Conservation (phyloP, 257 asterid species). For the Solanum chiquidenum region DNA sequence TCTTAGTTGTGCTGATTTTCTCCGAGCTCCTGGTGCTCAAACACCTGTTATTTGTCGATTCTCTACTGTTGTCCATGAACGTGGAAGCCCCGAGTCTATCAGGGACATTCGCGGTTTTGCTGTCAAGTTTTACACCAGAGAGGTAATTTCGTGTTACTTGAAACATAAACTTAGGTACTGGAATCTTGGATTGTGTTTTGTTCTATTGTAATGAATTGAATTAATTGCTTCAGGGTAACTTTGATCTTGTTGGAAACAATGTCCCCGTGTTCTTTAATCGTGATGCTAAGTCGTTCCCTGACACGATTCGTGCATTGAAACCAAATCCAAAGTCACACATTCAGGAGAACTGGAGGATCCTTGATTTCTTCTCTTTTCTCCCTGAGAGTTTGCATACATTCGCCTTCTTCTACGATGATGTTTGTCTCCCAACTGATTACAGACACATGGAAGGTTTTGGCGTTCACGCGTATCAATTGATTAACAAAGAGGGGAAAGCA, state of each 20-base stretch:
- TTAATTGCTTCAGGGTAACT: background rate
- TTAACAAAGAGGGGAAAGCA: background rate
- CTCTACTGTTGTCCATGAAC: slow-evolving; percentile 18
- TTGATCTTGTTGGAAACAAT: slow-evolving; percentile 1
- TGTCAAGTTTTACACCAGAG: slow-evolving; percentile 13
- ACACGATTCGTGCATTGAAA: background rate
- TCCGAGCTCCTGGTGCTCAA: slow-evolving; percentile 12
- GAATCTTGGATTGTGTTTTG: background rate
- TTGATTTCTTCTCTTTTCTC: slow-evolving; percentile 8
- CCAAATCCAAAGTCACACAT: slow-evolving; percentile 13
- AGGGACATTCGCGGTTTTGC: slow-evolving; percentile 18
- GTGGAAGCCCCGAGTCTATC: slow-evolving; percentile 18
- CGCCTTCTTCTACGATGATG: slow-evolving; percentile 5
- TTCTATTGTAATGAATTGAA: background rate
- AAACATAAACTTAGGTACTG: background rate
- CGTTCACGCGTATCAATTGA: background rate
- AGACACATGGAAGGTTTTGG: slow-evolving; percentile 2
- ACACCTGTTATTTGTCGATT: slow-evolving; percentile 12
- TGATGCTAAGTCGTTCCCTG: background rate
- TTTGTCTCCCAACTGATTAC: background rate
- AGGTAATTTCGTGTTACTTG: background rate
- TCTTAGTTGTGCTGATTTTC: slow-evolving; percentile 15
- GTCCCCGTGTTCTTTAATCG: background rate
- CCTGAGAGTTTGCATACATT: slow-evolving; percentile 9
- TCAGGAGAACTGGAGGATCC: slow-evolving; percentile 12